Evolutionary conservation across 2,329 filamentous ascomycete species (phyloP).

Genomic region (Furcasterigmium furcatum): DNA sequence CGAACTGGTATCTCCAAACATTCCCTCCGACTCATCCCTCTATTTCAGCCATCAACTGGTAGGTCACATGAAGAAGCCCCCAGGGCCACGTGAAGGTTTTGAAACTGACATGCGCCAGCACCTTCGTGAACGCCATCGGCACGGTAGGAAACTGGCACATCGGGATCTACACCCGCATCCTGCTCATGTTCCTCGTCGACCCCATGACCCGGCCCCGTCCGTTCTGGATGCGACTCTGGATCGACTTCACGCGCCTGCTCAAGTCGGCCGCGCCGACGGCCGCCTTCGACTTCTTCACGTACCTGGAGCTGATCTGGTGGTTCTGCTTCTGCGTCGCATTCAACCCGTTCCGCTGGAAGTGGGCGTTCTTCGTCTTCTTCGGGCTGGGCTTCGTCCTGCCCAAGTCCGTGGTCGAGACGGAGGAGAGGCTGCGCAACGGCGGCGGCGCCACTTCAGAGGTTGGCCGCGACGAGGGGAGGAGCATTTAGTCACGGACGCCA

Average conservation of each 20-base stretch:
- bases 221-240: slow-evolving; percentile 81
- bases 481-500: too few species aligned
- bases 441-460: slow-evolving; percentile 31
- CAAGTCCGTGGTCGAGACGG: slow-evolving; percentile 60
- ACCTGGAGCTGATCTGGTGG: slow-evolving; percentile 82
- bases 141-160: slow-evolving; percentile 87
- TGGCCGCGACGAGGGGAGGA: slow-evolving; percentile 24
- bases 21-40: slow-evolving; percentile 74
- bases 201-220: slow-evolving; percentile 69
- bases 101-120: slow-evolving; percentile 41
- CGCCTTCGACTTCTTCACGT: slow-evolving; percentile 88
- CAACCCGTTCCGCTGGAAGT: slow-evolving; percentile 90
- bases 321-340: slow-evolving; percentile 74
- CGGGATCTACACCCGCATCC: slow-evolving; percentile 81
- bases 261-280: slow-evolving; percentile 68
- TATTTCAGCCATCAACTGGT: slow-evolving; percentile 72
- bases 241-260: slow-evolving; percentile 74
- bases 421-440: slow-evolving; percentile 58
- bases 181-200: slow-evolving; percentile 83
- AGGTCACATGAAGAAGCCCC: too few species aligned
- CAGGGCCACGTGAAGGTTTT: too few species aligned
- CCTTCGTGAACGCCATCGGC: slow-evolving; percentile 76
- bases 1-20: slow-evolving; percentile 86
- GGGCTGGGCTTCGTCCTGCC: slow-evolving; percentile 69
- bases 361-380: slow-evolving; percentile 79